Evolutionary conservation across 768 basidiomycete genomes (phyloP), one percentile per base, ranked within the genome.

Genomic region (Suillus brevipes): DNA sequence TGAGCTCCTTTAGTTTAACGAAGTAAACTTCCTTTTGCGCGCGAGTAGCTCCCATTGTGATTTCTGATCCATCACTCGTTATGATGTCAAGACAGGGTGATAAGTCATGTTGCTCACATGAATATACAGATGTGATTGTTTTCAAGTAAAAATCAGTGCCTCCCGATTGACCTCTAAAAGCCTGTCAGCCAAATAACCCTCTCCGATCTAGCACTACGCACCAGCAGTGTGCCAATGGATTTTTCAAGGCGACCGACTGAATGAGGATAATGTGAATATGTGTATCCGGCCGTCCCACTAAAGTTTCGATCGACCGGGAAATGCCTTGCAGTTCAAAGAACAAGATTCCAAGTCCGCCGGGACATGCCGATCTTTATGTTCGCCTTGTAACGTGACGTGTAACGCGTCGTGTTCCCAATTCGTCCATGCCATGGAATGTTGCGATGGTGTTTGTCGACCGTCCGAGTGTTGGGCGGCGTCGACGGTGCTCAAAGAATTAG

Each of bases 21-120:
- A 99, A 98, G 86, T 98, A 99, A 20, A 86, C 61, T 67, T 89
- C 90, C 82, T 99, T 99, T 75, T 95, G 90, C 75, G 90, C 86
- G 71, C 94, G 89, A 80, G 89, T 85, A 66, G 85, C 91, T 87
- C 96, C 96, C 96, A 98, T 98, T 85, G 81, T 87, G 55, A 47
- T 69, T 70, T 72, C 71, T 70, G 50, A 36, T 71, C 68, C 4
- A 25, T 20, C 3, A 62, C 8, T 9, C 50, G 31, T 45, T 36
- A 28, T 31, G 10, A 13, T 40, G 12, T 49, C 31, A 23, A 34
- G 28, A 25, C 16, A 62, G 42, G 31, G 9, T 34, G 37, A 52
- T 28, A 37, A 67, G 57, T 20, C n/a, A 28, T 42, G 37, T n/a
- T n/a, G 67, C 78, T 71, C 68, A 78, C 77, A 64, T 67, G 63